Evolutionary conservation across 2,329 filamentous ascomycete species (phyloP).

Genomic region (Pseudopyrenochaeta lycopersici): DNA sequence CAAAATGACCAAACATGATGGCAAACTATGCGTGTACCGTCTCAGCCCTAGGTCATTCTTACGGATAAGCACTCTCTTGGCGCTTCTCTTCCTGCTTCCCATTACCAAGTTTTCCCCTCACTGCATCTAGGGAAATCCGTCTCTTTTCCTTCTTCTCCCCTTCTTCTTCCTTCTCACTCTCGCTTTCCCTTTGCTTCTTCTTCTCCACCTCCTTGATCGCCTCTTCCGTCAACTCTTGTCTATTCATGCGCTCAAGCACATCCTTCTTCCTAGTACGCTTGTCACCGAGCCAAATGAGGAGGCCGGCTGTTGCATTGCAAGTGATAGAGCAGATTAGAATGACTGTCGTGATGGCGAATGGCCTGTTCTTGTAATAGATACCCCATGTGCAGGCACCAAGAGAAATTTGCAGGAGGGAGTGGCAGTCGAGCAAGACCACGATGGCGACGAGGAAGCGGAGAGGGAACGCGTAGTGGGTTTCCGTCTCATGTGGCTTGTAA

Average conservation of each 20-base stretch:
- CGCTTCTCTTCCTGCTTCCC: conserved; percentile 14
- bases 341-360: conserved; percentile 77
- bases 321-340: conserved; percentile 83
- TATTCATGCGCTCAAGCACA: conserved; percentile 77
- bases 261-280: conserved; percentile 84
- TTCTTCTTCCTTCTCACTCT: conserved; percentile 37
- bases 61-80: conserved; percentile 31
- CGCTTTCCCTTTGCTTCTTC: conserved; percentile 52
- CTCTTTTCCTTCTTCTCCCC: conserved; percentile 25
- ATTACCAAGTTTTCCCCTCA: neutral
- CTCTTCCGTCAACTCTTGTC: conserved; percentile 76
- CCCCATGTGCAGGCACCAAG: conserved; percentile 82
- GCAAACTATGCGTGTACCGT: neutral
- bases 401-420: conserved; percentile 81
- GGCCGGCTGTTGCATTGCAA: conserved; percentile 78
- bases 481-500: conserved; percentile 88
- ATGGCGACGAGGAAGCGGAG: conserved; percentile 77
- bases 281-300: conserved; percentile 80
- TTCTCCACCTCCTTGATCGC: conserved; percentile 67
- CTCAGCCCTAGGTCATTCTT: neutral
- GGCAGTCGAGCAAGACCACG: conserved; percentile 80
- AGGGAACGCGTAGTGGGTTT: conserved; percentile 82
- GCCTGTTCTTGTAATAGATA: conserved; percentile 74
- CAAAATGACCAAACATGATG: neutral
- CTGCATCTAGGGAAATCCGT: conserved; percentile 28